A percentile compares a stretch with the other conserved stretches of the same genome.
Evolutionary conservation across 2,329 filamentous ascomycete species (phyloP).

Genomic region (Anthostomella pinea): DNA sequence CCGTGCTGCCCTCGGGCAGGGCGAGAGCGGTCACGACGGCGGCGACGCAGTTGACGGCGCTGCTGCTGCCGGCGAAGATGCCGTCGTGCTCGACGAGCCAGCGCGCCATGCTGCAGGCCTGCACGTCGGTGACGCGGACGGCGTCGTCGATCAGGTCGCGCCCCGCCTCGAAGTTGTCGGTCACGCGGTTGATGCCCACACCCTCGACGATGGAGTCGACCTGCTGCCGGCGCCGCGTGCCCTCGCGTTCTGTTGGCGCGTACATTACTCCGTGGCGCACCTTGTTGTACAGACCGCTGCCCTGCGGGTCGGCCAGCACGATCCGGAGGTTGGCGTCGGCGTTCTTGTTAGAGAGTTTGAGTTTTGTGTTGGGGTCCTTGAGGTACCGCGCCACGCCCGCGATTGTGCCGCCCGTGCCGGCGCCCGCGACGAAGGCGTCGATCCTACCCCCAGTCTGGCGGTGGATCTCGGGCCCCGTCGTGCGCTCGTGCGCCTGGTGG

Average conservation of each 20-base stretch:
- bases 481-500: conserved; percentile 76
- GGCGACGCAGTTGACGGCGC: conserved; percentile 91
- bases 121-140: conserved; percentile 80
- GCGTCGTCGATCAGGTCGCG: conserved; percentile 86
- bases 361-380: conserved; percentile 62
- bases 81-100: conserved; percentile 96
- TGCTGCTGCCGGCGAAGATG: conserved; percentile 91
- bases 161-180: conserved; percentile 86
- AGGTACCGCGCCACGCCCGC: conserved; percentile 81
- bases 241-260: conserved; percentile 81
- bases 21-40: conserved; percentile 66
- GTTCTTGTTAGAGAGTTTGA: conserved; percentile 48
- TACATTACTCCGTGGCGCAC: conserved; percentile 96
- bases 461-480: conserved; percentile 88
- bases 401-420: conserved; percentile 91
- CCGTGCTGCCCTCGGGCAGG: conserved; percentile 58
- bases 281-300: conserved; percentile 89
- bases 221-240: conserved; percentile 82
- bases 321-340: conserved; percentile 36
- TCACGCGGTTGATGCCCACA: conserved; percentile 93
- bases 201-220: conserved; percentile 96
- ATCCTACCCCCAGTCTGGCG: conserved; percentile 70
- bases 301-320: conserved; percentile 89
- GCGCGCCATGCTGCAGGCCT: conserved; percentile 90
- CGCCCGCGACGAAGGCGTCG: conserved; percentile 89